Base-by-base conservation (phyloP, 257 asterid genomes). In the Ehretia macrophylla region DNA sequence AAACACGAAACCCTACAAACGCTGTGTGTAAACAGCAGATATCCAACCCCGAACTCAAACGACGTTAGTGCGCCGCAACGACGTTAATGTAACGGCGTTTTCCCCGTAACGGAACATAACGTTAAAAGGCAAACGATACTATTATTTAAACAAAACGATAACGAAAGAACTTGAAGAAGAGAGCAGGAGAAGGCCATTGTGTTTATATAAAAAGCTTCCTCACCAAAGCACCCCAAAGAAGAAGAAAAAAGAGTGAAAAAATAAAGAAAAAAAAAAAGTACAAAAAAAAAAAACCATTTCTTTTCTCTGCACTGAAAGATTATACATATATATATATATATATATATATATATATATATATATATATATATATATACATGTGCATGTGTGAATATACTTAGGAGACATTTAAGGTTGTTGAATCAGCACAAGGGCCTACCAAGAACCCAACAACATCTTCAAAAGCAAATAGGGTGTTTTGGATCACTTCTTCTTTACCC, bases 61-160 rank as follows among this genome's bases (percentile, higher is more conserved):
- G 70, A 75, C 88, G 88, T 83, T 56, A 82, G 63, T 27, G 72
- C 63, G 55, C 64, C 71, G 69, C 72, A 70, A 73, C 79, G 72
- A 67, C 83, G 89, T 82, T 62, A 78, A 21, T 18, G 6, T 11
- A 55, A 83, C 86, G 77, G 45, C 88, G 86, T 80, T 63, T 54
- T 13, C 54, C 48, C 1, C 50, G 60, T 64, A 69, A 68, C 72
- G 73, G 76, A 14, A 56, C 66, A 8, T n/a, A 37, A 61, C 11
- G 35, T 44, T 21, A 17, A 19, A 32, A 44, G 32, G 40, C 60
- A 60, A 37, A 56, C 61, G 42, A 40, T 16, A 20, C 19, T 13
- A 17, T 13, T 42, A 65, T 64, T 66, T 63, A 75, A 68, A 76
- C 78, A 63, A n/a, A n/a, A n/a, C n/a, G n/a, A n/a, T n/a, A 74